These are phyloP conservation scores for Thelephora terrestris DNA, from an alignment of 1,284 basidiomycete genomes.

Conservation along the genomic window DNA sequence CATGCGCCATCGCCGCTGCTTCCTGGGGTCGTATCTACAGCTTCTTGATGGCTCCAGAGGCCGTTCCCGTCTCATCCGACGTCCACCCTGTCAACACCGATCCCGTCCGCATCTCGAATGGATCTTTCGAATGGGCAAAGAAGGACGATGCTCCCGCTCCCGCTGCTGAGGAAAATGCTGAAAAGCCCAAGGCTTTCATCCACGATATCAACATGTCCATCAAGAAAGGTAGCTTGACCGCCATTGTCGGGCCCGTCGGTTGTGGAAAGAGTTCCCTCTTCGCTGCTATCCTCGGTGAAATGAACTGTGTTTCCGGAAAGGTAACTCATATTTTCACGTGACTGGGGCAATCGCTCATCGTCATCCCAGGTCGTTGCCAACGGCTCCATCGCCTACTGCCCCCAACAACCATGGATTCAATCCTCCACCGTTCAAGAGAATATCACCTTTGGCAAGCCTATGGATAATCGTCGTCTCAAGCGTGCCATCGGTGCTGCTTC, in stretches of 20 bases:
- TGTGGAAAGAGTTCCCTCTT: constrained; percentile 32
- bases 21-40: constrained; percentile 2
- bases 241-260: constrained; percentile 36
- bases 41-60: constrained; percentile 1
- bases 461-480: constrained; percentile 25
- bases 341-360: neutral
- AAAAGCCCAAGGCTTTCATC: constrained; percentile 20
- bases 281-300: constrained; percentile 41
- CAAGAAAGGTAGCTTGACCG: constrained; percentile 36
- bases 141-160: constrained; percentile 3
- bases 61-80: neutral
- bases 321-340: constrained; percentile 7
- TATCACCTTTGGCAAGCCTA: constrained; percentile 45
- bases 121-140: constrained; percentile 17
- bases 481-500: constrained; percentile 19
- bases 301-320: constrained; percentile 35
- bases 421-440: constrained; percentile 32
- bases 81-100: constrained; percentile 7
- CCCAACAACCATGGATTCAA: constrained; percentile 35
- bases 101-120: constrained; percentile 15
- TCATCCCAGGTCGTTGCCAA: neutral
- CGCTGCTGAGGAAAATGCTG: constrained; percentile 1
- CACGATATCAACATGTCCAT: constrained; percentile 33
- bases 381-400: constrained; percentile 2
- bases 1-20: neutral